Evolutionary conservation across 1,139 yeast species (phyloP).

Genomic region (Saccharomyces hybrid): DNA sequence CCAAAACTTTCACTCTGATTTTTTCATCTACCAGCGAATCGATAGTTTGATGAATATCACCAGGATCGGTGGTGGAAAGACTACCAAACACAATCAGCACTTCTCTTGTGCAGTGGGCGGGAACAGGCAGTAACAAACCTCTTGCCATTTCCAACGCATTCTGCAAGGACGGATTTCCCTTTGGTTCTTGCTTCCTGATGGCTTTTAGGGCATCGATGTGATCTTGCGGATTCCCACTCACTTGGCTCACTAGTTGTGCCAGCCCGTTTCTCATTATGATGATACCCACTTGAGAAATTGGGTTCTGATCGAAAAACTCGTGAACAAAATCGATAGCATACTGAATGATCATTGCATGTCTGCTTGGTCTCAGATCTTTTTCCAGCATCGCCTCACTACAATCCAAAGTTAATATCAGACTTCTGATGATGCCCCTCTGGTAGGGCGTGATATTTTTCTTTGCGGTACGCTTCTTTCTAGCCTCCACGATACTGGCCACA

Average conservation of each 20-base stretch:
- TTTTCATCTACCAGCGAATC: conserved; percentile 62
- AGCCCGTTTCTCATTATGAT: conserved; percentile 87
- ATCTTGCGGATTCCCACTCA: conserved; percentile 88
- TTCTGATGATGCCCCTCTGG: conserved; percentile 90
- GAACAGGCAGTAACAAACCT: conserved; percentile 69
- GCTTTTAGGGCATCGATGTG: conserved; percentile 74
- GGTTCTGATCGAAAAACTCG: conserved; percentile 94
- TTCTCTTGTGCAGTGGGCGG: conserved; percentile 79
- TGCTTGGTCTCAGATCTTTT: conserved; percentile 81
- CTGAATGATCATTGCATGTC: conserved; percentile 64
- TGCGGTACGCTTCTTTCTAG: conserved; percentile 63
- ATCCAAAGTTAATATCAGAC: conserved; percentile 74
- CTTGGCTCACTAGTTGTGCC: conserved; percentile 73
- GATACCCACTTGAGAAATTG: conserved; percentile 87
- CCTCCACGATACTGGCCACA: conserved; percentile 78
- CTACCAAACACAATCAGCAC: conserved; percentile 84
- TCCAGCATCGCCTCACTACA: conserved; percentile 85
- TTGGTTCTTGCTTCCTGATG: conserved; percentile 71
- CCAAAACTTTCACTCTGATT: conserved; percentile 79
- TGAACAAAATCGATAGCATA: conserved; percentile 73
- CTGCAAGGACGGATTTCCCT: conserved; percentile 90
- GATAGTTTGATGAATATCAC: conserved; percentile 84
- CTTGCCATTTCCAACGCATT: conserved; percentile 90
- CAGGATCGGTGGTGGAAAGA: conserved; percentile 86
- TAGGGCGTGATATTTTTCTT: conserved; percentile 78